Evolutionary conservation across 2,329 filamentous ascomycete species (phyloP), one percentile per base, ranked within the genome.

Genomic region (Lasiodiplodia citricola): DNA sequence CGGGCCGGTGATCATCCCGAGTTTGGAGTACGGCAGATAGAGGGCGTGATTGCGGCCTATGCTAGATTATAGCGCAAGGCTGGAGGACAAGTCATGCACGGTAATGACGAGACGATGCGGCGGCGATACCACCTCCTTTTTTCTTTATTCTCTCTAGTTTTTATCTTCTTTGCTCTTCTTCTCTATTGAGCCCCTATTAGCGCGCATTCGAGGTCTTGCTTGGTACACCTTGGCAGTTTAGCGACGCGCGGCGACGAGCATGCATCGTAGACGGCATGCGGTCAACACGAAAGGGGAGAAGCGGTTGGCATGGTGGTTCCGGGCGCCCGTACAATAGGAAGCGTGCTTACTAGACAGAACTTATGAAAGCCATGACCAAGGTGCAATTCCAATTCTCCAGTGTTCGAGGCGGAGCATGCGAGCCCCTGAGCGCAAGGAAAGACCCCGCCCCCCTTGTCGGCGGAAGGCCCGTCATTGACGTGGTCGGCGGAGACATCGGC

Each of bases 1-100:
- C 79, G 96, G 96, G 0, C 96, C 96, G 13, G 96, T 99, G 18
- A 94, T 98, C 80, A 90, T 99, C 73, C 96, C 96, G 50, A 94
- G 82, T 70, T 75, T 85, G 75, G 83, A 85, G 74, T 85, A 84
- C 75, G 83, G 83, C 44, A 76, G 83, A 70, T 85, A 74, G 70
- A 63, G n/a, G 37, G 16, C 21, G 14, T 3, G 56, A 38, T 21
- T 25, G 38, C 18, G 16, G 21, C n/a, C 6, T 16, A 37, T n/a
- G 11, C 44, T 31, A 13, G 31, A 67, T 31, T 4, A 57, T 25
- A 47, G 25, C 28, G 16, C 25, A 16, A 21, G 37, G 41, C n/a
- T 37, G 23, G 38, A 10, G 11, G 14, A 37, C 21, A 38, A n/a
- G 47, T 10, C 44, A 54, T 38, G 55, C 54, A 31, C 31, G 47